Evolutionary conservation across 805 yeast genomes (phyloP), one percentile per base, ranked within the genome.

Genomic region (Zygosaccharomyces gambellarensis): DNA sequence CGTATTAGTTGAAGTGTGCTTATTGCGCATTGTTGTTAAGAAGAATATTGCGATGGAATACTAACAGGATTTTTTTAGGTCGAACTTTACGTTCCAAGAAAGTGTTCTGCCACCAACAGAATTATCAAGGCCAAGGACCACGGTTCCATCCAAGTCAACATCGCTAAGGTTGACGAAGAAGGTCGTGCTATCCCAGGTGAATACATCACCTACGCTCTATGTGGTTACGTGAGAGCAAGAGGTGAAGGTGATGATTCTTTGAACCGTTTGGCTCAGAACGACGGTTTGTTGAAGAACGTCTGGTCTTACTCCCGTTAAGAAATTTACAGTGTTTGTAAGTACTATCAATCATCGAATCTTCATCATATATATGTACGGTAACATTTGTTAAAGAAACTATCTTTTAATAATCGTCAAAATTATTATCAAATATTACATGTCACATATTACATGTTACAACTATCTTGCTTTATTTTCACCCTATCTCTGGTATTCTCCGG

Each of bases 51-150:
- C 9, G 28, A 25, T 25, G 9, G 39, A 41, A 49, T 61, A 60
- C 65, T 58, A 60, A 61, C 63, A 46, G 46, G 46, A 11, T 39
- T 14, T 31, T 31, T 34, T 45, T 67, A 88, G 97, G 97, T 94
- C 79, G 99, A 94, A 85, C 90, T 94, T 80, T 94, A 94, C 95
- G 95, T 92, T 79, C 99, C 99, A 83, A 89, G 99, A 86, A 94
- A 94, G 83, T 94, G 99, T 85, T 94, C 99, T 80, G 99, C 99
- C 74, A 90, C 99, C 80, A 90, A 90, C 96, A 90, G 97, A 83
- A 90, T 94, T 81, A 90, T 94, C 85, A 90, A 89, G 83, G 90
- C 99, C 72, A 90, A 94, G 84, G 99, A 94, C 81, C 99, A 94
- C 79, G 94, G 97, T 67, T 87, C 98, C 61, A 97, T 94, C 69